Evolutionary conservation across 2,329 filamentous ascomycete species (phyloP).

Genomic region (Drechslerella stenobrocha): DNA sequence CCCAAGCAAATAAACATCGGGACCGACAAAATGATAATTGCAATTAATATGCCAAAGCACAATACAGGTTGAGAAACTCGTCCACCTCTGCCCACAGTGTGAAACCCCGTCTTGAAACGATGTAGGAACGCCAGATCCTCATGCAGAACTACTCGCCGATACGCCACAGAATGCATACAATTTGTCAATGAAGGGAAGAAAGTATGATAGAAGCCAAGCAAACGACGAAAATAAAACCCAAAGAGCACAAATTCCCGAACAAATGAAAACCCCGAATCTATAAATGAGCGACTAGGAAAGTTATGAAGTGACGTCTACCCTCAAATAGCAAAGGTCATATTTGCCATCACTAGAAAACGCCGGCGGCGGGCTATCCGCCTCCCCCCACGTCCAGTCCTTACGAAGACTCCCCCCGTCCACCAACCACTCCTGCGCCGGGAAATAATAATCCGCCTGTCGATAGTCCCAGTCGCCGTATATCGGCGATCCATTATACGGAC

Average conservation of each 20-base stretch:
- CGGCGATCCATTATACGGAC: conserved; percentile 30
- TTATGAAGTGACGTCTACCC: conserved; percentile 43
- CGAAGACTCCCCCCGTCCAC: conserved; percentile 30
- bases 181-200: conserved; percentile 1
- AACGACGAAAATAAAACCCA: conserved; percentile 2
- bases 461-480: conserved; percentile 45
- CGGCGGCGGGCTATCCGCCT: conserved; percentile 44
- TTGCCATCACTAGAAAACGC: conserved; percentile 39
- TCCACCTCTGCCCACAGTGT: conserved; percentile 1
- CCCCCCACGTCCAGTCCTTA: conserved; percentile 43
- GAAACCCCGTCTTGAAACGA: too few species aligned
- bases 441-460: conserved; percentile 38
- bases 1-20: too few species aligned
- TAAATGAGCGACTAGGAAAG: too few species aligned
- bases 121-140: too few species aligned
- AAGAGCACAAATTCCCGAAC: too few species aligned
- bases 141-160: conserved; percentile 4
- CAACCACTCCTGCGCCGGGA: conserved; percentile 43
- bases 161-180: conserved; percentile 31
- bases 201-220: conserved; percentile 13
- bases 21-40: too few species aligned
- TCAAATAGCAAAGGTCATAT: conserved; percentile 44
- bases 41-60: conserved; percentile 2
- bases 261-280: too few species aligned
- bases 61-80: conserved; percentile 7